phyloP scores from a whole-genome alignment of 1,284 basidiomycete genomes.

The Ustilago bromivora region DNA sequence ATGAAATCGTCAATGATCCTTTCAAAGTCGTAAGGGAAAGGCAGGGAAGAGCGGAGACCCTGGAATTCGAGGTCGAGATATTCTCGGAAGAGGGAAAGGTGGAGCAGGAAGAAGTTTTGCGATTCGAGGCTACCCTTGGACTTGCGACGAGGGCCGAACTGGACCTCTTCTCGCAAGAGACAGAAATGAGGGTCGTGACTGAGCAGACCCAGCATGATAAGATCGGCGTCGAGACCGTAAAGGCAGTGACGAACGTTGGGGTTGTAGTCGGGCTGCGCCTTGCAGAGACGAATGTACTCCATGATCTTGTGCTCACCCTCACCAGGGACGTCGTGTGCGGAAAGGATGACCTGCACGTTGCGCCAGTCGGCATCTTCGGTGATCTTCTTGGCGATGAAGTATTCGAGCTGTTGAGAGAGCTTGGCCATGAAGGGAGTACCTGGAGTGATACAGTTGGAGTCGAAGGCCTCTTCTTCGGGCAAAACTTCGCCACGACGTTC shows the following conservation, averaged over 20 bases:
- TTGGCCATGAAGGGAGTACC: constrained; percentile 95
- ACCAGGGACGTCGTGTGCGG: constrained; percentile 96
- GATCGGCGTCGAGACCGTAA: constrained; percentile 97
- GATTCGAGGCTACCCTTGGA: constrained; percentile 81
- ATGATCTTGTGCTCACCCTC: constrained; percentile 99
- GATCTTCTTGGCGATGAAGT: constrained; percentile 78
- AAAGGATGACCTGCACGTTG: constrained; percentile 89
- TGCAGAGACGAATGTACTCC: constrained; percentile 95
- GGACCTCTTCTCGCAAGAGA: constrained; percentile 95
- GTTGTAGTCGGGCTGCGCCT: constrained; percentile 94
- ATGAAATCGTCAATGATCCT: constrained; percentile 98
- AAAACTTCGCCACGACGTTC: constrained; percentile 88
- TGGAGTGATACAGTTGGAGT: constrained; percentile 98
- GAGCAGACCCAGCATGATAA: constrained; percentile 96
- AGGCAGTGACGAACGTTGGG: constrained; percentile 95
- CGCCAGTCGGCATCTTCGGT: constrained; percentile 76
- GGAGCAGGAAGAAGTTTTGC: constrained; percentile 93
- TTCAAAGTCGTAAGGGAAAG: constrained; percentile 84
- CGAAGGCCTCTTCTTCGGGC: constrained; percentile 93
- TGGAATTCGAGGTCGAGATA: constrained; percentile 96
- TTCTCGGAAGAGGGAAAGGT: constrained; percentile 93
- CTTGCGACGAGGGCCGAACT: constrained; percentile 83
- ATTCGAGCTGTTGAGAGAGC: constrained; percentile 89
- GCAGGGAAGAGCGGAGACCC: constrained; percentile 64
- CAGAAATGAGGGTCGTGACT: constrained; percentile 99